Conservation (phyloP, 805 yeast species). For the Saccharomycopsis javanensis region DNA sequence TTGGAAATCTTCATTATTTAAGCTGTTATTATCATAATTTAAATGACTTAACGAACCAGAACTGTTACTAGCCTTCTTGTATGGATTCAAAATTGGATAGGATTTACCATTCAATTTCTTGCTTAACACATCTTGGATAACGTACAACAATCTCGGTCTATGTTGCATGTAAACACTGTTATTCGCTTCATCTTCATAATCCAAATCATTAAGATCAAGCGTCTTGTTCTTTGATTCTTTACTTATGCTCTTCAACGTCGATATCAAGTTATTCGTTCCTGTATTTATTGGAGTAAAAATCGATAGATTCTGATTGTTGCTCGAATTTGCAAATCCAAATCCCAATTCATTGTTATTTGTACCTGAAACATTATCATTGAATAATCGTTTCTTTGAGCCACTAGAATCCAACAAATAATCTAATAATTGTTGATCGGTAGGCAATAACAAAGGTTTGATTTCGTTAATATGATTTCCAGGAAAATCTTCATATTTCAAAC, state of each 20-base stretch:
- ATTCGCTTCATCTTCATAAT: conserved; percentile 28
- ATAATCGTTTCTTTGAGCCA: conserved; percentile 36
- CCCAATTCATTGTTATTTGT: neutral
- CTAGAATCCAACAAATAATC: conserved; percentile 37
- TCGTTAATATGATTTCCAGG: conserved; percentile 34
- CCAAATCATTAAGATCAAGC: conserved; percentile 3
- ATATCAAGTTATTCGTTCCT: conserved; percentile 9
- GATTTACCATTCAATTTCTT: conserved; percentile 31
- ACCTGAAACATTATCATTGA: conserved; percentile 23
- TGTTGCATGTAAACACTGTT: conserved; percentile 89
- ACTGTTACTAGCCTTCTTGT: conserved; percentile 24
- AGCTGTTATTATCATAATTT: conserved; percentile 10
- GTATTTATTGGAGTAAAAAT: conserved; percentile 12
- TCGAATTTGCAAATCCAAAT: conserved; percentile 4
- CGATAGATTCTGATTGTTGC: conserved; percentile 6
- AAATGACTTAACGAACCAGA: conserved; percentile 17
- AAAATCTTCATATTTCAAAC: conserved; percentile 54
- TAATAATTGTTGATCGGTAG: conserved; percentile 34
- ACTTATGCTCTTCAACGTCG: conserved; percentile 11
- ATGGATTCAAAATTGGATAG: conserved; percentile 37
- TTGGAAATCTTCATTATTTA: conserved; percentile 34
- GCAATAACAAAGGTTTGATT: conserved; percentile 31
- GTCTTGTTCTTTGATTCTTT: conserved; percentile 20
- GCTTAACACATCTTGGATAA: conserved; percentile 33
- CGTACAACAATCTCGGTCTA: conserved; percentile 55